Conservation (phyloP, 192 early-diverging fungal species). For the Piromyces finnis region DNA sequence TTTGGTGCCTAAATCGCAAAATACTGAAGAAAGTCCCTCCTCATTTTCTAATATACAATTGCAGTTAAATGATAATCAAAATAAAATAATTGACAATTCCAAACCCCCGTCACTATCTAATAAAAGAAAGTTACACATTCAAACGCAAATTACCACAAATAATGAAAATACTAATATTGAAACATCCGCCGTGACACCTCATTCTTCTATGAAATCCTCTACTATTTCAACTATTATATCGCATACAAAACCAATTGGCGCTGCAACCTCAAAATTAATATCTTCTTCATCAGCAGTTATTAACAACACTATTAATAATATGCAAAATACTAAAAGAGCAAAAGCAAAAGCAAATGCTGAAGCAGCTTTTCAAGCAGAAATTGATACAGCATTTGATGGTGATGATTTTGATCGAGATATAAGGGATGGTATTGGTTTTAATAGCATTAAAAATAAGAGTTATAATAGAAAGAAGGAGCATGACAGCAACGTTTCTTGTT, state of each 20-base stretch:
- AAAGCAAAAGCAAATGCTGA: not conserved
- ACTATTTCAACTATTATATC: not conserved
- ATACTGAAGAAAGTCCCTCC: too few relatives aligned
- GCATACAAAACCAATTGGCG: not conserved
- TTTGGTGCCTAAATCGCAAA: too few relatives aligned
- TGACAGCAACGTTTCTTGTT: not conserved
- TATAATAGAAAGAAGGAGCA: not conserved
- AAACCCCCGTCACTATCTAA: too few relatives aligned
- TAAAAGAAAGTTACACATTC: too few relatives aligned
- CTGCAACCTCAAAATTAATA: not conserved
- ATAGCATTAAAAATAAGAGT: not conserved
- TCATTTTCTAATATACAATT: too few relatives aligned
- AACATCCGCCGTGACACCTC: not conserved
- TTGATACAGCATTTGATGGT: not conserved
- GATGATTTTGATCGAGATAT: not conserved
- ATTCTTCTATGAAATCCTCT: not conserved
- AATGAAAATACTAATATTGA: not conserved
- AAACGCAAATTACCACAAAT: too few relatives aligned
- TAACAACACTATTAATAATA: too few relatives aligned
- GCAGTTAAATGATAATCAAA: too few relatives aligned
- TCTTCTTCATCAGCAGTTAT: not conserved
- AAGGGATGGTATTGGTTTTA: not conserved
- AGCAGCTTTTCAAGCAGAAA: not conserved
- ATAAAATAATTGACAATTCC: too few relatives aligned
- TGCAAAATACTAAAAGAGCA: not conserved